phyloP scores from a whole-genome alignment of 208 protist species.

The Trichomonas gallinae region DNA sequence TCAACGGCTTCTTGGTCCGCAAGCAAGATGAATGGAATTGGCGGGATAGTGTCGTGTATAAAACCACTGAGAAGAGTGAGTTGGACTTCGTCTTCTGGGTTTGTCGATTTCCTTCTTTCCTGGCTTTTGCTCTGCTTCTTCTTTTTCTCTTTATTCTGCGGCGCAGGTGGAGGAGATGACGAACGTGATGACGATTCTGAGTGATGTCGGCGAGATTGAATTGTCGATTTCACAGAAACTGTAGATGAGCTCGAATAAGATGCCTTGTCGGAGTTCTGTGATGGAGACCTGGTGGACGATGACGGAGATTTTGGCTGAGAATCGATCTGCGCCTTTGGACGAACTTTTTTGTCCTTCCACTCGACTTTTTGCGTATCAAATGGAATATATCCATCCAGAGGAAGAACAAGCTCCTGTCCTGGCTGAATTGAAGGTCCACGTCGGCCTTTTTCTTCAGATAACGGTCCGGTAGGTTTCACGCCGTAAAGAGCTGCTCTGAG shows the following conservation, averaged over 20 bases:
- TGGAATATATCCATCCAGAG: slow-evolving; percentile 17
- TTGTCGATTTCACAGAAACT: not conserved
- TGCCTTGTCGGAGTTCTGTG: not conserved
- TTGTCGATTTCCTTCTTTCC: not conserved
- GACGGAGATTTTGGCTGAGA: not conserved
- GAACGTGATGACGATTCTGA: not conserved
- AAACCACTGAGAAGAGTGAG: not conserved
- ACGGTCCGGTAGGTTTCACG: not conserved
- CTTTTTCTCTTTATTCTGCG: not conserved
- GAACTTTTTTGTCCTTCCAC: slow-evolving; percentile 2
- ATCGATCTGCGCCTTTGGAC: not conserved
- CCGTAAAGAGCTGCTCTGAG: not conserved
- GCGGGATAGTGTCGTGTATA: not conserved
- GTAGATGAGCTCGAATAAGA: not conserved
- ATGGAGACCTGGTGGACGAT: not conserved
- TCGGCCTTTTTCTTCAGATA: not conserved
- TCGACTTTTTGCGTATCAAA: not conserved
- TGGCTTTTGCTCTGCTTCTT: not conserved
- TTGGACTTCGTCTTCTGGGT: not conserved
- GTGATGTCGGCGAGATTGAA: not conserved
- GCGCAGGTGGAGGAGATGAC: not conserved
- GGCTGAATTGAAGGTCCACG: not conserved
- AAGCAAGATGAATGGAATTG: not conserved
- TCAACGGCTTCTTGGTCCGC: not conserved
- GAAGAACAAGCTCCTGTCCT: not conserved